Evolutionary conservation across 148 eudicot genomes (phyloP), one percentile per base, ranked within the genome.

Genomic region (Tetragonia tetragonoides): DNA sequence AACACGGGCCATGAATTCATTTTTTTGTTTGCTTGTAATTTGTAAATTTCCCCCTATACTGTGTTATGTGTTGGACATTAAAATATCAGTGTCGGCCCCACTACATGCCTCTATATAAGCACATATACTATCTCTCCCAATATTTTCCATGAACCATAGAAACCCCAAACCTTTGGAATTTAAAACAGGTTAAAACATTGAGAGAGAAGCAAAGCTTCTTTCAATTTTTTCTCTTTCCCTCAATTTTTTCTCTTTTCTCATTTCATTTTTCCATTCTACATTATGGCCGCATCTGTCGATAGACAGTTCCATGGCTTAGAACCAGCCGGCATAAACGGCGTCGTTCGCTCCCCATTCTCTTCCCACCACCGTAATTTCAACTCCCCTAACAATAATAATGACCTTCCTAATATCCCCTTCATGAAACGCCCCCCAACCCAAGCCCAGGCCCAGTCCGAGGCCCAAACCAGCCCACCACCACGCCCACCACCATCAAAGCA

Each of bases 261-360:
- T 5, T 17, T 10, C 34, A 2, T 39, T 40, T 39, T 3, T 7
- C 24, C 42, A 68, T 3, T 56, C 28, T 16, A 18, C 70, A 14
- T 68, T 56, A 76, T 95, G 98, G 96, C 97, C 40, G 83, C 96
- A 5, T 90, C 88, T 24, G 97, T 95, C 42, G 86, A 95, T 66
- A 91, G 92, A 73, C 98, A 86, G 73, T 88, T 77, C 46, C 77
- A 60, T 75, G 9, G 12, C 40, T 24, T 14, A 0, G 20, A 23
- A 2, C 94, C 81, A 20, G 86, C 83, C 20, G 64, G 81, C 60
- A 42, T 90, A 18, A 62, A 86, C 53, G 85, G 85, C 51, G 84
- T 77, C 2, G 83, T 82, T 17, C 85, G 69, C 5, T 2, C 81
- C 59, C 57, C 75, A 78, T 81, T 84, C 39, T 62, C 80, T 11